A percentile compares a stretch with the other conserved stretches of the same genome.
Evolutionary conservation across 2,329 filamentous ascomycete genomes (phyloP).

Genomic region (Fusarium mexicanum): DNA sequence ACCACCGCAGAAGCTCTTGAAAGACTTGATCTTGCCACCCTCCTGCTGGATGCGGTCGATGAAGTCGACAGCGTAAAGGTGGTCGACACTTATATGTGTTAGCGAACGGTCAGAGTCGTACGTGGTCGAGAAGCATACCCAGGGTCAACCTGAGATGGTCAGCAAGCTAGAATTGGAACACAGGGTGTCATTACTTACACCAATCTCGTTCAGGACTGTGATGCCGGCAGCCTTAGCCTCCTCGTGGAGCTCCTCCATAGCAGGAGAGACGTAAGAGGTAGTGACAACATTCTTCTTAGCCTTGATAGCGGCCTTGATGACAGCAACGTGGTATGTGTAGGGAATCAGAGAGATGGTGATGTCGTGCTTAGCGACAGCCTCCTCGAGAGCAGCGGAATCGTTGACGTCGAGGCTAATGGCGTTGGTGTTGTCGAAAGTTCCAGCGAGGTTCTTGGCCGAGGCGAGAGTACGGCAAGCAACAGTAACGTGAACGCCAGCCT

Average conservation of each 20-base stretch:
- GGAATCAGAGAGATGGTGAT: slow-evolving; percentile 86
- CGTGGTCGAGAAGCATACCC: slow-evolving; percentile 19
- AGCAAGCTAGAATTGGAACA: background rate
- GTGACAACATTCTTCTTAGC: slow-evolving; percentile 97
- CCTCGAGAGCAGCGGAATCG: slow-evolving; percentile 79
- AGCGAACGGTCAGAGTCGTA: background rate
- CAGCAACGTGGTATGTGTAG: slow-evolving; percentile 86
- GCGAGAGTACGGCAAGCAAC: slow-evolving; percentile 85
- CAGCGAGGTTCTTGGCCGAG: slow-evolving; percentile 77
- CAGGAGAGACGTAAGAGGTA: slow-evolving; percentile 90
- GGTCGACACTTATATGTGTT: slow-evolving; percentile 27
- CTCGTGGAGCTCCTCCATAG: slow-evolving; percentile 89
- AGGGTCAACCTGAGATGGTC: slow-evolving; percentile 33
- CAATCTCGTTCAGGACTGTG: slow-evolving; percentile 98
- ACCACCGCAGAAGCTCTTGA: slow-evolving; percentile 87
- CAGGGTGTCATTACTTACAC: slow-evolving; percentile 55
- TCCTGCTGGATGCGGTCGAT: slow-evolving; percentile 88
- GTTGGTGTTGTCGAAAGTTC: slow-evolving; percentile 75
- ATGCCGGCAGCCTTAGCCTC: slow-evolving; percentile 89
- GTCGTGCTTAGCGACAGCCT: slow-evolving; percentile 81
- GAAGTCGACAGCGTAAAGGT: slow-evolving; percentile 81
- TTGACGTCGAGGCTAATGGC: slow-evolving; percentile 88
- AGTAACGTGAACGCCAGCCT: slow-evolving; percentile 70
- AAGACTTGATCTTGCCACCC: slow-evolving; percentile 85
- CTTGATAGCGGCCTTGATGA: slow-evolving; percentile 93